These are phyloP conservation scores for Boletus rufocinnamomeus DNA, from an alignment of 768 basidiomycete genomes.

Conservation along the genomic window DNA sequence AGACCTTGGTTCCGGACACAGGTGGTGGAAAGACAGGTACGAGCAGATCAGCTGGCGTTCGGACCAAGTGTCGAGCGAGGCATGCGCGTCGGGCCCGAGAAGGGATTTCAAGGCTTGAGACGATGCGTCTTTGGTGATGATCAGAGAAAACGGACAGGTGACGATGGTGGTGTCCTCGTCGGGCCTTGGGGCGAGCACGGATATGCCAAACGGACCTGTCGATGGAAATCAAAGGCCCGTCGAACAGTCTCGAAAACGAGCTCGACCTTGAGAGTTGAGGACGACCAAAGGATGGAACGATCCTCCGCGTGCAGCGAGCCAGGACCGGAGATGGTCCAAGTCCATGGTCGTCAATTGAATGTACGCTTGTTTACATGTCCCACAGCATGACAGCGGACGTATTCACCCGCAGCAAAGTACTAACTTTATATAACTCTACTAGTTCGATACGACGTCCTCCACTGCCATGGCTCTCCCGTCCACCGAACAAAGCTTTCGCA, in stretches of 20 bases:
- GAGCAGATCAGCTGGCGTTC: constrained; percentile 68
- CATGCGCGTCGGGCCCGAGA: constrained; percentile 30
- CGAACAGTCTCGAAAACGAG: neutral
- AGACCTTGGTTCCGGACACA: constrained; percentile 43
- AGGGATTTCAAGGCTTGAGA: constrained; percentile 44
- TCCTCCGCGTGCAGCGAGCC: constrained; percentile 53
- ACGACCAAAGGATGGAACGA: constrained; percentile 48
- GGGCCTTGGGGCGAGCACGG: constrained; percentile 52
- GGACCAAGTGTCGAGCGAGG: constrained; percentile 44
- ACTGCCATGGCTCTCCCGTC: constrained; percentile 11
- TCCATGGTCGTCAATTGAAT: too few relatives aligned
- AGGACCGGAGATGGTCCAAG: constrained; percentile 42
- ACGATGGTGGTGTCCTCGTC: constrained; percentile 56
- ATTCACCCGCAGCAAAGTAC: neutral
- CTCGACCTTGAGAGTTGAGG: constrained; percentile 47
- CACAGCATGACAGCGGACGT: neutral
- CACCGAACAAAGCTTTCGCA: constrained; percentile 69
- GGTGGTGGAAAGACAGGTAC: constrained; percentile 68
- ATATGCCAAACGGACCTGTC: constrained; percentile 48
- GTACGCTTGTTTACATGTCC: neutral
- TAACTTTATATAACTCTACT: too few relatives aligned
- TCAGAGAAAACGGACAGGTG: constrained; percentile 66
- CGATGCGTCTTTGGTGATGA: constrained; percentile 58
- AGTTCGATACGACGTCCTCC: neutral
- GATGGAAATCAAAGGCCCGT: constrained; percentile 9